Evolutionary conservation across 2,329 filamentous ascomycete genomes (phyloP).

Genomic region (Aspergillus costaricaensis): DNA sequence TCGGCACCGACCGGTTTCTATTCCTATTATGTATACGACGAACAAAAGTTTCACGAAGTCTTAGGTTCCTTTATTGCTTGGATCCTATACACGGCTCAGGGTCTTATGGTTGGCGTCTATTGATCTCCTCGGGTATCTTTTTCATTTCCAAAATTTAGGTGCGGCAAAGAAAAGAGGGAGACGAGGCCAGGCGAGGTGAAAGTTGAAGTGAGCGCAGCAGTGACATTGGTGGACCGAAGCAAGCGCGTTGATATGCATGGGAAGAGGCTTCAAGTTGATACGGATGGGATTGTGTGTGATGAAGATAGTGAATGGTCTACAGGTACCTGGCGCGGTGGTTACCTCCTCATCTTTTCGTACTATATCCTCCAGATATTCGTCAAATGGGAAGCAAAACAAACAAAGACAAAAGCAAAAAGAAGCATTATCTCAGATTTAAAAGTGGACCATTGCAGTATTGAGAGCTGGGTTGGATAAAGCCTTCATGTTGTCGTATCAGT

Average conservation of each 20-base stretch:
- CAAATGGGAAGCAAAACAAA: conserved; percentile 26
- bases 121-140: conserved; percentile 42
- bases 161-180: conserved; percentile 38
- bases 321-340: conserved; percentile 27
- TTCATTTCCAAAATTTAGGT: conserved; percentile 34
- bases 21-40: conserved; percentile 46
- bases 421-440: conserved; percentile 5
- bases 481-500: not conserved
- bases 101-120: conserved; percentile 47
- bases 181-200: conserved; percentile 34
- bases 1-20: conserved; percentile 30
- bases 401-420: conserved; percentile 13
- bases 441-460: not conserved
- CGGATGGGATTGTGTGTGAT: conserved; percentile 29
- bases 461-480: not conserved
- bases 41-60: conserved; percentile 45
- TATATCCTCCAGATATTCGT: conserved; percentile 23
- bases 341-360: conserved; percentile 25
- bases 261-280: conserved; percentile 29
- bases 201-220: conserved; percentile 32
- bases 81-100: conserved; percentile 36
- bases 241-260: conserved; percentile 29
- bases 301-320: conserved; percentile 24
- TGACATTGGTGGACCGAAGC: conserved; percentile 33
- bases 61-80: conserved; percentile 37